Base-by-base conservation (phyloP, 352 stramenopile genomes). In the Phytophthora megakarya region DNA sequence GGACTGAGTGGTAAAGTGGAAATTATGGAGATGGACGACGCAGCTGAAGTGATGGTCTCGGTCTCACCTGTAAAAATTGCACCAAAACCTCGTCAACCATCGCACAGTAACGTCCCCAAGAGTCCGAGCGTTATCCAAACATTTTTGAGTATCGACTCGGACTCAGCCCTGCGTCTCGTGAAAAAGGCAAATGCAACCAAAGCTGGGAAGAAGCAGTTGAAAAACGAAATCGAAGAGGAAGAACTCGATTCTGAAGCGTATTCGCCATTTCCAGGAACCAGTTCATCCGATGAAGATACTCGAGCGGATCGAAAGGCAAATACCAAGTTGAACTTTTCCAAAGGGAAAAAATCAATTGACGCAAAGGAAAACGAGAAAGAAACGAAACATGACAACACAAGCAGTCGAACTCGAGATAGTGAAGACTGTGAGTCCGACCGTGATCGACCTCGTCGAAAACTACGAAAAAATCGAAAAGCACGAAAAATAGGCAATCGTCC, bases 91-190 rank as follows among this genome's bases (percentile, higher is more conserved):
- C 39, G 1, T 28, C 28, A 46, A 39, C 19, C 16, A 38, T 35
- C n/a, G 21, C 44, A 5, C 32, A 48, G 11, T 1, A 12, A 3
- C 3, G 7, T 8, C 33, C 22, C 15, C 3, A 28, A 52, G 33
- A 64, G 42, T 0, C 28, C 49, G 25, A 73, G 67, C 32, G 43
- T 84, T 22, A 56, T 87, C 38, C 62, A 87, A 40, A 70, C 72
- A 13, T 63, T 81, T 13, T 42, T 87, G 65, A 83, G 67, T 26
- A 72, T 84, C 46, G 78, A 86, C 38, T 45, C 78, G 6, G 75
- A 83, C 8, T 84, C 74, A 11, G 70, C 67, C 1, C 46, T 61
- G 32, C 61, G 44, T 18, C 28, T 86, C 2, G 30, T 21, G 22
- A 44, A 33, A 18, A 32, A 19, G 3, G n/a, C 44, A 28, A 25